Base-by-base conservation (phyloP, 768 basidiomycete genomes). In the Mycena leptocephala region DNA sequence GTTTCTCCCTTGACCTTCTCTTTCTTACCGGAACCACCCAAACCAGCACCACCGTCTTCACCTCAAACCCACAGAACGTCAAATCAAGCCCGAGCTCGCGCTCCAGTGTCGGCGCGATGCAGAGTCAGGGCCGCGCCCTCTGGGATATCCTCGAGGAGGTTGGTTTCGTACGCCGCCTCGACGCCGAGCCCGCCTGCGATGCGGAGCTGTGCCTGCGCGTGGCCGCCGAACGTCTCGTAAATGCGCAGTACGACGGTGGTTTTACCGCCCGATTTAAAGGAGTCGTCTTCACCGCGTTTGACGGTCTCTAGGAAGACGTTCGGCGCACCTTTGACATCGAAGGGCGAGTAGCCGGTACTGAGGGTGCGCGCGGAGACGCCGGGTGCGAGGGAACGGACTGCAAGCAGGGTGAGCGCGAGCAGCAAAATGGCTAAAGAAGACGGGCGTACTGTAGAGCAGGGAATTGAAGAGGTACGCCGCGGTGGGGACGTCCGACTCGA, bases 151-250 rank as follows among this genome's bases (percentile, higher is more conserved):
- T 99, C 98, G 39, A 99, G 88, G 22, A 98, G 85, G 83, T 99
- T 97, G 28, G 95, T 95, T 51, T 91, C 80, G 74, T 89, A 89
- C 1, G 94, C 97, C 63, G 91, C 91, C 13, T 85, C 81, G 13
- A 97, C 89, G 20, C 86, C 84, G 5, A 96, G 65, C 46, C 89
- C 84, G 3, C 84, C 83, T 0, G 90, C 86, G 61, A 97, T 86
- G 56, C 86, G 87, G 68, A 99, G 81, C n/a, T 86, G 88, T 7
- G 90, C 93, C 24, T 87, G 89, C 4, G n/a, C 97, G 77, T 96
- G 95, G 0, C 98, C 98, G 18, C 98, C 98, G 75, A 92, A 95
- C 1, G 96, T n/a, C 96, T 99, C 98, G 84, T 97, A 99, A n/a
- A 98, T 79, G 10, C 98, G 90, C 51, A 98, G 85, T 9, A 99